Conservation (phyloP, 805 yeast species). For the Lachancea lanzarotensis region DNA sequence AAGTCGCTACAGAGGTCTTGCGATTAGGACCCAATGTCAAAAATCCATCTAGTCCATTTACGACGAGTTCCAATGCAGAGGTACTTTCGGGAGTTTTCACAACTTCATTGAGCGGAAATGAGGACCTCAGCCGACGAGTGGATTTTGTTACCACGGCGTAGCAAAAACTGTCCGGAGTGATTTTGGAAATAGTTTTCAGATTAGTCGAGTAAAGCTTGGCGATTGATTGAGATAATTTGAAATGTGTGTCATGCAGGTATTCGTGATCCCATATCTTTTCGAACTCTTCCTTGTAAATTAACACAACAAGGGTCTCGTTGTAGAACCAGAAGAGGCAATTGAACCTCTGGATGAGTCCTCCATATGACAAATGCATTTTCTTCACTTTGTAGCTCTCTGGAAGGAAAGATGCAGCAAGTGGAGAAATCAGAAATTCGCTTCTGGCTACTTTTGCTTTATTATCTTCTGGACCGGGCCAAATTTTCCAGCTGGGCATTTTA, state of each 20-base stretch:
- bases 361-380: conserved; percentile 16
- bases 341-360: conserved; percentile 11
- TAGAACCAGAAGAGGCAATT: conserved; percentile 29
- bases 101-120: conserved; percentile 23
- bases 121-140: conserved; percentile 12
- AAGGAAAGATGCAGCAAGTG: conserved; percentile 18
- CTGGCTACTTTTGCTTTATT: conserved; percentile 8
- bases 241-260: conserved; percentile 25
- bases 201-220: conserved; percentile 14
- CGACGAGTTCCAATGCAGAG: conserved; percentile 21
- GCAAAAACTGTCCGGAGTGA: conserved; percentile 15
- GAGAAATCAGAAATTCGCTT: conserved; percentile 29
- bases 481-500: conserved; percentile 12
- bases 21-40: conserved; percentile 7
- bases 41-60: conserved; percentile 22
- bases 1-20: conserved; percentile 10
- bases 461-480: not conserved
- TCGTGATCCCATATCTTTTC: conserved; percentile 24
- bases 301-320: conserved; percentile 21
- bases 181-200: not conserved
- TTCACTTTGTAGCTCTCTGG: conserved; percentile 24
- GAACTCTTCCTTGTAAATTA: conserved; percentile 23
- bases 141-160: conserved; percentile 18
- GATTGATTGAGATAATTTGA: conserved; percentile 19
- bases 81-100: conserved; percentile 6